Base-by-base conservation (phyloP, 2,329 filamentous ascomycete species). In the Tothia fuscella region DNA sequence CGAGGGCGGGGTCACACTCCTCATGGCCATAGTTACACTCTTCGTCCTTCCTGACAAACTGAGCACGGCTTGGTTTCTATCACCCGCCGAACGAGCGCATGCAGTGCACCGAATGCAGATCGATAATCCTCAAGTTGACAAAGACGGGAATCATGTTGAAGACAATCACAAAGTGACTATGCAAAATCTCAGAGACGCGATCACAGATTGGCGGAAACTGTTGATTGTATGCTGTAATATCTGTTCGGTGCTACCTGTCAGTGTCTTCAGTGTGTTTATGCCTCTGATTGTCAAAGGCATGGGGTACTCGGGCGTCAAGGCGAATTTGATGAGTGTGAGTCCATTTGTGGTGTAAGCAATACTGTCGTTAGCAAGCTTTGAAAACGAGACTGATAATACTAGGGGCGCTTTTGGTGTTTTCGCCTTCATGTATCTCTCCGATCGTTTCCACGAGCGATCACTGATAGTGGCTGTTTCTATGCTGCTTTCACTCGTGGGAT, bases 251-350 rank as follows among this genome's bases (percentile, higher is more conserved):
- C 68, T 75, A 14, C 72, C 73, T 4, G 63, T 71, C 17, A 77
- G 75, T 47, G 73, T 72, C 0, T 77, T 78, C 51, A 68, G 71
- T 3, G 65, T 79, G n/a, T 78, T 80, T 54, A 61, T 79, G 17
- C 76, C 76, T 0, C 69, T 78, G 13, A 74, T 80, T 43, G 65
- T 80, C 46, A 69, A 68, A 13, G 54, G 72, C 53, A 52, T 74
- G 57, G 48, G 66, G 57, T 51, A 60, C 70, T 51, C 58, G 3
- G 60, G 66, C n/a, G 61, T 64, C 1, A 54, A 64, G 3, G 70
- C 74, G n/a, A 78, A 81, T 51, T 63, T 81, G 12, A 68, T 79
- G 48, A 75, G 73, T 5, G 74, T 75, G 1, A 76, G 76, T 2
- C 76, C 76, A 0, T 79, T 37, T 10, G 21, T 37, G 3, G 34